These are phyloP conservation scores for Durusdinium trenchii DNA, from an alignment of 73 alveolate genomes.

Conservation along the genomic window DNA sequence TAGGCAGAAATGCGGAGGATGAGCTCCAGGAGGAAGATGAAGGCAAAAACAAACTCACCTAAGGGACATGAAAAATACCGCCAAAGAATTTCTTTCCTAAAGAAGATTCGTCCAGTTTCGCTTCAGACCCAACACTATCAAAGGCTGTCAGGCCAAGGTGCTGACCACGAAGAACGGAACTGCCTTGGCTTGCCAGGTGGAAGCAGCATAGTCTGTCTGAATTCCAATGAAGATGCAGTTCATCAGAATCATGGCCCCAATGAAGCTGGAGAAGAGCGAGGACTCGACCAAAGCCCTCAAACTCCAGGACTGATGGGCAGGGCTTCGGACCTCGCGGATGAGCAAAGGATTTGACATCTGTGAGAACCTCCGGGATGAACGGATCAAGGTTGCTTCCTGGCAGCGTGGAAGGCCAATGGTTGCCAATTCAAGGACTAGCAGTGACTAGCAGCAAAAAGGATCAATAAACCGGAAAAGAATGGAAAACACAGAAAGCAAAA, in stretches of 20 bases:
- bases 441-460: background rate
- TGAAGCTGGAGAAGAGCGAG: conserved; percentile 37
- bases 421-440: background rate
- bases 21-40: conserved; percentile 46
- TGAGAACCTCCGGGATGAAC: conserved; percentile 51
- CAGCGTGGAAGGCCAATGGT: background rate
- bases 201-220: conserved; percentile 73
- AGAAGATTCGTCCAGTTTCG: background rate
- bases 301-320: background rate
- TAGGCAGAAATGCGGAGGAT: conserved; percentile 31
- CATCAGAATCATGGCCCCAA: conserved; percentile 67
- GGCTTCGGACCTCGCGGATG: conserved; percentile 36
- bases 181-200: conserved; percentile 17
- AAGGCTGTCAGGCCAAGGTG: background rate
- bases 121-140: background rate
- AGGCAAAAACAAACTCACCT: conserved; percentile 65
- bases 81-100: background rate
- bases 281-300: conserved; percentile 79
- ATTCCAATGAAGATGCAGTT: conserved; percentile 51
- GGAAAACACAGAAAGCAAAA: background rate
- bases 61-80: background rate
- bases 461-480: background rate
- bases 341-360: conserved; percentile 86
- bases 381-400: conserved; percentile 38
- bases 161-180: conserved; percentile 42